phyloP scores from a whole-genome alignment of 1,139 yeast species.

The Fermentozyma sake region DNA sequence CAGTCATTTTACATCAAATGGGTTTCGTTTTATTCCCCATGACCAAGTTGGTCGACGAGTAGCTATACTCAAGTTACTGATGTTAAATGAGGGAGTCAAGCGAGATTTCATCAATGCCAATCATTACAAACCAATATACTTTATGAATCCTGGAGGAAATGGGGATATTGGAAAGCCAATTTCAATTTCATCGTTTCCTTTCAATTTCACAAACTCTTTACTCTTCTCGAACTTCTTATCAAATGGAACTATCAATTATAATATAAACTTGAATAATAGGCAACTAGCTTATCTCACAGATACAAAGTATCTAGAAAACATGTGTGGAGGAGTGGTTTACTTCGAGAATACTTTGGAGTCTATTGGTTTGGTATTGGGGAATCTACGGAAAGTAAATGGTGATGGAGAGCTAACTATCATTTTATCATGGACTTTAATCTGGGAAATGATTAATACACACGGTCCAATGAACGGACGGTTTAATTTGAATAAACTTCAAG shows the following conservation, averaged over 20 bases:
- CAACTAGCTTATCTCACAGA: slow-evolving; percentile 42
- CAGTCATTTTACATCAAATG: slow-evolving; percentile 16
- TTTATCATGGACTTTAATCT: slow-evolving; percentile 43
- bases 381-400: slow-evolving; percentile 46
- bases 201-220: slow-evolving; percentile 55
- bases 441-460: too few relatives aligned
- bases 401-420: slow-evolving; percentile 57
- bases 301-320: slow-evolving; percentile 55
- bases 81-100: too few relatives aligned
- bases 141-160: slow-evolving; percentile 1
- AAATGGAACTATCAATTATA: slow-evolving; percentile 42
- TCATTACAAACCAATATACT: slow-evolving; percentile 1
- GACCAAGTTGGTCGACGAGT: too few relatives aligned
- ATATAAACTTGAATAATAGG: slow-evolving; percentile 11
- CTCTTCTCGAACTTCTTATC: slow-evolving; percentile 47
- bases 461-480: too few relatives aligned
- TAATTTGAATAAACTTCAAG: too few relatives aligned
- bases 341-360: slow-evolving; percentile 9
- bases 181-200: slow-evolving; percentile 44
- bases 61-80: too few relatives aligned
- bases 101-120: too few relatives aligned
- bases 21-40: slow-evolving; percentile 28
- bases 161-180: slow-evolving; percentile 13
- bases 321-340: slow-evolving; percentile 54
- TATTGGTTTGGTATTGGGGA: slow-evolving; percentile 54